Conservation (phyloP, 2,329 filamentous ascomycete species). For the Blastomyces gilchristii region DNA sequence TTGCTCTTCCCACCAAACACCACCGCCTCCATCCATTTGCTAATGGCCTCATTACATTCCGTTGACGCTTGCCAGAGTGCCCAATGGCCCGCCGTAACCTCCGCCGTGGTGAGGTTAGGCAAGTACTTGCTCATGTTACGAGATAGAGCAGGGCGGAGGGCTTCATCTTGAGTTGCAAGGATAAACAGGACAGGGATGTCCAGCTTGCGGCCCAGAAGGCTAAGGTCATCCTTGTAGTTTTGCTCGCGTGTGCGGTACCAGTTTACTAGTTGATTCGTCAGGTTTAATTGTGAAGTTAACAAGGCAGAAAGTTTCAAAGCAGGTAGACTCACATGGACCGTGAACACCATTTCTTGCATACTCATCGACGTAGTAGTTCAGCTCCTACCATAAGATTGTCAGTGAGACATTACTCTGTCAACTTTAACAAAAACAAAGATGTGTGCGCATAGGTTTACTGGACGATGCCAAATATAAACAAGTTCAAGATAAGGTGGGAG, state of each 20-base stretch:
- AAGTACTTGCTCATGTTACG: slow-evolving; percentile 60
- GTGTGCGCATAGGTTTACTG: not conserved
- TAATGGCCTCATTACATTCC: slow-evolving; percentile 59
- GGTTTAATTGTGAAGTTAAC: not conserved
- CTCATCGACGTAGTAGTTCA: slow-evolving; percentile 66
- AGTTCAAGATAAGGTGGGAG: not conserved
- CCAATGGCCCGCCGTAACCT: slow-evolving; percentile 71
- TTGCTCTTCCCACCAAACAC: slow-evolving; percentile 39
- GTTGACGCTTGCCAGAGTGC: slow-evolving; percentile 62
- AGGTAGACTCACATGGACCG: slow-evolving; percentile 50
- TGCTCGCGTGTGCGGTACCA: slow-evolving; percentile 71
- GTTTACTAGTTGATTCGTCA: slow-evolving; percentile 44
- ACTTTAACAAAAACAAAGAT: slow-evolving; percentile 1
- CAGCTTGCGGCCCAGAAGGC: slow-evolving; percentile 35
- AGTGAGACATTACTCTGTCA: not conserved
- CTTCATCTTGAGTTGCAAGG: slow-evolving; percentile 57
- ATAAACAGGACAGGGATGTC: slow-evolving; percentile 64
- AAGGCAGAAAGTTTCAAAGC: not conserved
- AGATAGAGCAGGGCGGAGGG: slow-evolving; percentile 63
- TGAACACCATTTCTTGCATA: slow-evolving; percentile 63
- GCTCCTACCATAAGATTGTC: slow-evolving; percentile 38
- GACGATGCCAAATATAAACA: not conserved
- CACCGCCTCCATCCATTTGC: slow-evolving; percentile 54
- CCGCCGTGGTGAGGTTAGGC: slow-evolving; percentile 51
- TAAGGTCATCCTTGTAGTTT: slow-evolving; percentile 66